Evolutionary conservation across 2,329 filamentous ascomycete genomes (phyloP), one percentile per base, ranked within the genome.

Genomic region (Pestalotiopsis sp.): DNA sequence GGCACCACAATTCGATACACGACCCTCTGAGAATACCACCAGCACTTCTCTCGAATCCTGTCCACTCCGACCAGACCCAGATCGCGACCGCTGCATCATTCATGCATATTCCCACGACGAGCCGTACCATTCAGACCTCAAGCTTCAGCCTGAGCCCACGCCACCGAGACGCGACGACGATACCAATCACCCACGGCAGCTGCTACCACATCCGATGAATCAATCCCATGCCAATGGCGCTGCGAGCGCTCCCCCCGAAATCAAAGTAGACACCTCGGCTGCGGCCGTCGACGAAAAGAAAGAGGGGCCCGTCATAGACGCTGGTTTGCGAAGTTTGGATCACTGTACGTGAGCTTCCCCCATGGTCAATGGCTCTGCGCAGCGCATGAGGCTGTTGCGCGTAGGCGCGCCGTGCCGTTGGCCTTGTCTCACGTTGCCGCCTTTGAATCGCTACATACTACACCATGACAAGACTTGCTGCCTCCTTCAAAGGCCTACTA

Each of bases 251-350:
- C 60, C 75, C 66, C 61, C 63, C 13, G 45, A 68, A 60, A 52
- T 64, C 25, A 61, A 69, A 67, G 27, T 68, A 45, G 59, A 31
- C 12, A 65, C 64, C 41, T 68, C 76, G 69, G 71, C 67, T 39
- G 72, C 91, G 88, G 2, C 92, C 82, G 0, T 68, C 70, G 75
- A 73, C 61, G 74, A 61, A 60, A 71, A 60, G 69, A 76, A 71
- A 73, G 76, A 74, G 71, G 75, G 69, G 31, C 70, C 73, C 56
- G 80, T 81, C 23, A 81, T 85, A 59, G 92, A 95, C 79, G 95
- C 95, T 67, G 95, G 95, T 64, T 83, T 97, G 78, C 90, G 89
- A 79, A 94, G 92, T 78, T 83, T 94, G 69, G 89, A 97, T 82
- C 92, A 95, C 79, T 95, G 92, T 91, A 84, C 70, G 86, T 82